These are phyloP conservation scores for Phytopythium sindhum DNA, from an alignment of 352 stramenopile species.

Conservation along the genomic window DNA sequence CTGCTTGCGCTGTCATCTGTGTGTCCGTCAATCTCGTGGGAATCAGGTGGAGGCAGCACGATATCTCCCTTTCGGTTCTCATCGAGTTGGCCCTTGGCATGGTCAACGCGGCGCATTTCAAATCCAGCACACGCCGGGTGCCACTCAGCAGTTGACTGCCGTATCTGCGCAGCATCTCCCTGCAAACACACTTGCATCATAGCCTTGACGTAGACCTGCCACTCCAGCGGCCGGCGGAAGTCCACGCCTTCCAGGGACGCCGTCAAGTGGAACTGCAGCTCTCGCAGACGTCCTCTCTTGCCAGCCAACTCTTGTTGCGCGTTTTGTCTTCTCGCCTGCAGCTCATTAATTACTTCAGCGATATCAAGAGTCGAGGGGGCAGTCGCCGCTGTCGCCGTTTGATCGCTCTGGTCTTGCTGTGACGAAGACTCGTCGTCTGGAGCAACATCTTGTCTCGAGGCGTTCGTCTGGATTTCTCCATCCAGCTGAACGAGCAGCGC, in stretches of 20 bases:
- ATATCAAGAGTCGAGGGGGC: no score
- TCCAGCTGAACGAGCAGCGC: constrained; percentile 41
- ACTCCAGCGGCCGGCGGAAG: constrained; percentile 39
- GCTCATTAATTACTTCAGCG: constrained; percentile 11
- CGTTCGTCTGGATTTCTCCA: constrained; percentile 23
- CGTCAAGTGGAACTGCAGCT: constrained; percentile 47
- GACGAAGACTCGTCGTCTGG: not conserved
- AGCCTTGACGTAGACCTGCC: constrained; percentile 56
- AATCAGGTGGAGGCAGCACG: constrained; percentile 40
- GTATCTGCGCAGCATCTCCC: constrained; percentile 16
- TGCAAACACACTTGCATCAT: constrained; percentile 50
- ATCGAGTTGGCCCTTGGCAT: constrained; percentile 20
- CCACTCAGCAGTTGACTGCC: constrained; percentile 19
- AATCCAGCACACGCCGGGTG: constrained; percentile 51
- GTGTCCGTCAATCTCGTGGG: constrained; percentile 73
- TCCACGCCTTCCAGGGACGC: constrained; percentile 58
- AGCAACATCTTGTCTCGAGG: constrained; percentile 7
- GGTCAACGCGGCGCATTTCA: constrained; percentile 39
- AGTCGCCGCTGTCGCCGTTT: not conserved
- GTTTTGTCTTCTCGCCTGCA: constrained; percentile 22
- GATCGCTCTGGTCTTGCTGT: not conserved
- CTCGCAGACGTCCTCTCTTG: constrained; percentile 26
- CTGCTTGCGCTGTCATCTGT: constrained; percentile 74
- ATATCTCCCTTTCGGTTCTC: constrained; percentile 51
- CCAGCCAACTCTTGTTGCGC: constrained; percentile 22